These are phyloP conservation scores for Tricholoma hemisulphureum DNA, from an alignment of 768 basidiomycete species.

Conservation along the genomic window DNA sequence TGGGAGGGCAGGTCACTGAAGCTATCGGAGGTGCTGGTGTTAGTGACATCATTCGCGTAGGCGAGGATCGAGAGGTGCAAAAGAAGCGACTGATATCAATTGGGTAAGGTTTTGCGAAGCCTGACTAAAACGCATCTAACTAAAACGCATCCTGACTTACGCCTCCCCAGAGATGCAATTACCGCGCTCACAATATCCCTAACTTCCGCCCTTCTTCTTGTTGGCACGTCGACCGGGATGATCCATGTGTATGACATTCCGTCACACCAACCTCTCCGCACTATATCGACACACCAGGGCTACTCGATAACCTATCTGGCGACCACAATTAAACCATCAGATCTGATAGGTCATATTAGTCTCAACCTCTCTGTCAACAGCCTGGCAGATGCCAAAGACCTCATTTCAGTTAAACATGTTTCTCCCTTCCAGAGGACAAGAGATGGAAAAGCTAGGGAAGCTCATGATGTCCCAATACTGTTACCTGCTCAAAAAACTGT, in stretches of 20 bases:
- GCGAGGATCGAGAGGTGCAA: conserved; percentile 43
- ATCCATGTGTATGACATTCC: conserved; percentile 85
- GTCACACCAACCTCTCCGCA: conserved; percentile 86
- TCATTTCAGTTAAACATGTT: conserved; percentile 64
- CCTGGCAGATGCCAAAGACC: conserved; percentile 47
- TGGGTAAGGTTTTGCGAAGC: conserved; percentile 45
- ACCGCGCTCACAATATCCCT: conserved; percentile 74
- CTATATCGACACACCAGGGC: conserved; percentile 70
- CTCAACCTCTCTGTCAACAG: conserved; percentile 45
- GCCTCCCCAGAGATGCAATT: conserved; percentile 59
- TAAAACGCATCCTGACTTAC: background rate
- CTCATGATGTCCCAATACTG: conserved; percentile 68
- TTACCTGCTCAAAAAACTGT: conserved; percentile 50
- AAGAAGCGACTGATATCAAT: conserved; percentile 67
- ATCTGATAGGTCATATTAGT: conserved; percentile 79
- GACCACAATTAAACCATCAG: conserved; percentile 82
- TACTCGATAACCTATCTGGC: conserved; percentile 68
- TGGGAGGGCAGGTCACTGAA: conserved; percentile 53
- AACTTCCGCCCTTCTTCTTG: conserved; percentile 75
- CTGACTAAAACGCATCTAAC: background rate
- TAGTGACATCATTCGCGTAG: conserved; percentile 69
- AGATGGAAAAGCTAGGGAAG: conserved; percentile 63
- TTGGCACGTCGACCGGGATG: conserved; percentile 71
- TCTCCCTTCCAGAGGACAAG: conserved; percentile 71
- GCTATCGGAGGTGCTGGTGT: conserved; percentile 75